Percentiles rank a stretch among this genome's conserved stretches.
Conservation (phyloP, 73 alveolate species). For the Symbiodinium natans region DNA sequence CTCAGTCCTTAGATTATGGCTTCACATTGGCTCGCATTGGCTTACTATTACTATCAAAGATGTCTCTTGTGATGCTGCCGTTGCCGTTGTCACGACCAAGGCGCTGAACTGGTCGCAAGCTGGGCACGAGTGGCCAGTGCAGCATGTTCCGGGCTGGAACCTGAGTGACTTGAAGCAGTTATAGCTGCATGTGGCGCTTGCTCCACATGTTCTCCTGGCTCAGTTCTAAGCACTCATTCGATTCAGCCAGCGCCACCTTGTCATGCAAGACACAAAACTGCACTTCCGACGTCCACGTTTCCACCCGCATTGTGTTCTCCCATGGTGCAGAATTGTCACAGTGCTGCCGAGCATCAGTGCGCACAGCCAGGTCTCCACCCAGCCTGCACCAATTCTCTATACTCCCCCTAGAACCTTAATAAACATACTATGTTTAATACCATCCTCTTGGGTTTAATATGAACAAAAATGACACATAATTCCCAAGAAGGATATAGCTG, state of each 20-base stretch:
- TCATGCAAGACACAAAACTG: neutral
- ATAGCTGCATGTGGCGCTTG: neutral
- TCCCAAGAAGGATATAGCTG: too few species aligned
- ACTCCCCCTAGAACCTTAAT: too few species aligned
- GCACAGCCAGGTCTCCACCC: constrained; percentile 80
- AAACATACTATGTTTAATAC: too few species aligned
- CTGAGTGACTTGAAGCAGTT: neutral
- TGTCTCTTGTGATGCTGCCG: too few species aligned
- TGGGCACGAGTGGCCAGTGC: constrained; percentile 78
- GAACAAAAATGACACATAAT: too few species aligned
- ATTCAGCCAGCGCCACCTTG: constrained; percentile 76
- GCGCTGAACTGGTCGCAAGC: constrained; percentile 1
- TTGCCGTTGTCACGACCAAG: too few species aligned
- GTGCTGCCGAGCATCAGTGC: constrained; percentile 31
- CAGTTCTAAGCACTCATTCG: constrained; percentile 36
- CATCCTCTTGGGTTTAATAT: too few species aligned
- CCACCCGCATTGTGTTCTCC: neutral
- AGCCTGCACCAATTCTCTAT: constrained; percentile 31
- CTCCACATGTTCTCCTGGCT: neutral
- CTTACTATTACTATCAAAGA: too few species aligned
- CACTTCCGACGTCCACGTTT: neutral
- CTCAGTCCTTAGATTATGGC: neutral
- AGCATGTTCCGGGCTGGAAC: constrained; percentile 67
- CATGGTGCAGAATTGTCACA: too few species aligned
- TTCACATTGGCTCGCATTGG: too few species aligned